phyloP scores from a whole-genome alignment of 257 asterid species.

The Anisodus tanguticus region DNA sequence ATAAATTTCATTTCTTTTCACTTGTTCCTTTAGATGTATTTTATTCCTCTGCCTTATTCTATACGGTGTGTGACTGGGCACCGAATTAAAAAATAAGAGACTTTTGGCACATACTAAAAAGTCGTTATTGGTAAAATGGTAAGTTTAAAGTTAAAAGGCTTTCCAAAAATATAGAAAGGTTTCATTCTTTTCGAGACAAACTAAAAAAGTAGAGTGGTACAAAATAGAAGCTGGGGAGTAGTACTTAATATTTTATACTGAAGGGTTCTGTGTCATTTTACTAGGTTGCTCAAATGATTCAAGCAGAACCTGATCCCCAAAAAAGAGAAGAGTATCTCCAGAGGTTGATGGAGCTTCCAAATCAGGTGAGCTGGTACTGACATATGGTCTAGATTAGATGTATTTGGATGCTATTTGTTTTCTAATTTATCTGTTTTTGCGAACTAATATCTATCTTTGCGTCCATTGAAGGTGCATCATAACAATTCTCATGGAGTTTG shows the following conservation, averaged over 20 bases:
- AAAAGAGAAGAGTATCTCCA: constrained; percentile 89
- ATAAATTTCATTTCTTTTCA: not conserved
- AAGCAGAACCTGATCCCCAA: constrained; percentile 89
- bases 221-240: not conserved
- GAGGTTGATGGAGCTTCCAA: constrained; percentile 94
- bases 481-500: not conserved
- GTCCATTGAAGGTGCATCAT: not conserved
- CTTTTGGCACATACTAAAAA: not conserved
- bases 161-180: not conserved
- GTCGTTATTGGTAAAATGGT: not conserved
- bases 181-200: not conserved
- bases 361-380: constrained; percentile 58
- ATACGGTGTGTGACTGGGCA: not conserved
- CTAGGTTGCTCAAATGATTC: constrained; percentile 95
- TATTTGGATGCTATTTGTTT: not conserved
- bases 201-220: not conserved
- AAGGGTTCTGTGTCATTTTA: not conserved
- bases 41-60: constrained; percentile 23
- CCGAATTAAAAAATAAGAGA: not conserved
- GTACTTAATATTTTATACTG: not conserved
- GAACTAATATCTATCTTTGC: constrained; percentile 6
- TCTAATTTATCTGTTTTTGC: constrained; percentile 7
- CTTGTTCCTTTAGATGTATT: constrained; percentile 13
- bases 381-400: constrained; percentile 12
- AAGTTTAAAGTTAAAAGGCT: not conserved